Evolutionary conservation across 345 rosid species (phyloP).

Genomic region (Euphorbia lathyris): DNA sequence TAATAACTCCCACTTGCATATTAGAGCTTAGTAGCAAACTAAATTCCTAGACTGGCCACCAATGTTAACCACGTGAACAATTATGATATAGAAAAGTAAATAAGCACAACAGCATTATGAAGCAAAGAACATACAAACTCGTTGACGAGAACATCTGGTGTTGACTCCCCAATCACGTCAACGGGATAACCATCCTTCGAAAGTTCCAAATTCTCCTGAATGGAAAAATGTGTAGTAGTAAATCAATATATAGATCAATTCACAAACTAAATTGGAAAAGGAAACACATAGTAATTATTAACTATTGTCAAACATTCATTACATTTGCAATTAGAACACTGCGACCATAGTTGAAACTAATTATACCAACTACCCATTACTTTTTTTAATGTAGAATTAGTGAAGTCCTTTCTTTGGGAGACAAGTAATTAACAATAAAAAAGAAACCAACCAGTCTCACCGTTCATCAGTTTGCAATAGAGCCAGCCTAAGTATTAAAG

Average conservation of each 20-base stretch:
- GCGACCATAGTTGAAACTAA: not conserved
- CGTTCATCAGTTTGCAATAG: not conserved
- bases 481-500: not conserved
- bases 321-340: not conserved
- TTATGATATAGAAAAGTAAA: not conserved
- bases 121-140: conserved; percentile 70
- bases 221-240: not conserved
- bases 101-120: not conserved
- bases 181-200: conserved; percentile 74
- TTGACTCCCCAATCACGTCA: conserved; percentile 82
- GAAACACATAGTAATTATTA: not conserved
- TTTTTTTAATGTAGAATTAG: not conserved
- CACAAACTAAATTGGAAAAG: not conserved
- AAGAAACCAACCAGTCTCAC: not conserved
- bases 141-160: conserved; percentile 80
- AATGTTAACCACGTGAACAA: not conserved
- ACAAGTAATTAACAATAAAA: not conserved
- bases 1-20: not conserved
- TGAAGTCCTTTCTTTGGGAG: not conserved
- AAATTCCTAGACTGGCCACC: not conserved
- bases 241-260: conserved; percentile 2
- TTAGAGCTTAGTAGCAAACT: not conserved
- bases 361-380: not conserved
- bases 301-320: not conserved
- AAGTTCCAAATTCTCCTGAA: conserved; percentile 59